Evolutionary conservation across 495 filamentous ascomycete species (phyloP).

Genomic region (Penicillium cinerascens): DNA sequence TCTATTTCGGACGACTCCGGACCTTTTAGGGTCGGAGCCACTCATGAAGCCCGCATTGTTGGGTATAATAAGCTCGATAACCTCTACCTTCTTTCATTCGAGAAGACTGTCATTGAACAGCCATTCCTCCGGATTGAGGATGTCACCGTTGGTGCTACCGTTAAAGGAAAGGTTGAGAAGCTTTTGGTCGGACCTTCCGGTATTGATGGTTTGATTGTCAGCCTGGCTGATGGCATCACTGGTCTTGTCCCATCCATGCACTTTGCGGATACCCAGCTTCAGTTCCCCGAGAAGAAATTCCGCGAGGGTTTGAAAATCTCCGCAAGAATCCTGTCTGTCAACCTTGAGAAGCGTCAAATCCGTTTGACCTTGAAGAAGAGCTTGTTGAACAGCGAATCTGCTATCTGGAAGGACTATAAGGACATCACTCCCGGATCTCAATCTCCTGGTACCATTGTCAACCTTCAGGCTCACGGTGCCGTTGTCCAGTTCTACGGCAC

Average conservation of each 20-base stretch:
- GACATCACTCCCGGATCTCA: constrained; percentile 65
- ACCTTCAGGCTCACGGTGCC: constrained; percentile 70
- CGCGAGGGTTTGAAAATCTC: constrained; percentile 80
- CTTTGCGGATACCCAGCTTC: constrained; percentile 78
- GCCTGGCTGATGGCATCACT: constrained; percentile 77
- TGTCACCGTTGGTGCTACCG: constrained; percentile 72
- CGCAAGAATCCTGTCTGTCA: constrained; percentile 75
- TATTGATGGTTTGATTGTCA: constrained; percentile 75
- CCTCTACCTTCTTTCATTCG: constrained; percentile 78
- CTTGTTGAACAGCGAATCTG: constrained; percentile 78
- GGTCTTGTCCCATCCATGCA: constrained; percentile 86
- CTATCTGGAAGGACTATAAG: constrained; percentile 71
- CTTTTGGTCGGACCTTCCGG: constrained; percentile 69
- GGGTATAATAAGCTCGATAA: constrained; percentile 86
- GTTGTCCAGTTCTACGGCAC: constrained; percentile 89
- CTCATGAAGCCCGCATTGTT: constrained; percentile 75
- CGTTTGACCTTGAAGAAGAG: constrained; percentile 93
- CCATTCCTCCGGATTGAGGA: constrained; percentile 88
- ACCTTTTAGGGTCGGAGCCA: constrained; percentile 68
- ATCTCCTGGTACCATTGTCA: constrained; percentile 80
- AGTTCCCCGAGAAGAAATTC: constrained; percentile 95
- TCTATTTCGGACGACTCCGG: constrained; percentile 70
- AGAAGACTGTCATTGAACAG: constrained; percentile 77
- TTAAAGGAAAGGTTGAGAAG: constrained; percentile 82
- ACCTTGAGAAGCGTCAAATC: constrained; percentile 71